phyloP scores from a whole-genome alignment of 495 filamentous ascomycete genomes.

The Penicillium chermesinum region DNA sequence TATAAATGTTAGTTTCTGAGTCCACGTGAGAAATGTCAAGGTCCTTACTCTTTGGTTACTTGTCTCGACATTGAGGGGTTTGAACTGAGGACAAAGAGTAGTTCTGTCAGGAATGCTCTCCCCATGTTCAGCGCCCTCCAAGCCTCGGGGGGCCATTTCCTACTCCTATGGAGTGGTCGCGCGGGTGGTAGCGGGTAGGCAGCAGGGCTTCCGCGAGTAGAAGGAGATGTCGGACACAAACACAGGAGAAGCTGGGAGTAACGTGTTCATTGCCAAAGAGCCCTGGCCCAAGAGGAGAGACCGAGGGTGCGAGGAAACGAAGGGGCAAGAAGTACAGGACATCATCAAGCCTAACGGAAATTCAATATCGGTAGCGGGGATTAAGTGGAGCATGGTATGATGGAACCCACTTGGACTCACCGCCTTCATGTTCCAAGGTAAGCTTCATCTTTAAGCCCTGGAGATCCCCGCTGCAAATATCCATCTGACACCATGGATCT shows the following conservation, averaged over 20 bases:
- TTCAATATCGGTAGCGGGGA: conserved; percentile 14
- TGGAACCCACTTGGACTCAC: conserved; percentile 17
- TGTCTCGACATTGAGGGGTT: conserved; percentile 33
- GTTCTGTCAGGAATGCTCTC: not conserved
- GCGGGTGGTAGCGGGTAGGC: conserved; percentile 1
- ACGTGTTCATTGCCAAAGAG: conserved; percentile 20
- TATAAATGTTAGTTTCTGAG: conserved; percentile 12
- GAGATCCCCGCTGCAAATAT: not conserved
- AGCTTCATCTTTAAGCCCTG: conserved; percentile 1
- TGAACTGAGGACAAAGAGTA: conserved; percentile 11
- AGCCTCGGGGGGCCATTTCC: conserved; percentile 20
- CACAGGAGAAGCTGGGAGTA: not conserved
- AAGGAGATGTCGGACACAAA: conserved; percentile 1
- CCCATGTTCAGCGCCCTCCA: conserved; percentile 3
- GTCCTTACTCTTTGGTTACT: conserved; percentile 29
- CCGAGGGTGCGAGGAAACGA: not conserved
- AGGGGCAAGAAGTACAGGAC: conserved; percentile 2
- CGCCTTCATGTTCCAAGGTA: conserved; percentile 8
- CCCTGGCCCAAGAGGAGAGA: not conserved
- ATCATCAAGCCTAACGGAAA: conserved; percentile 16
- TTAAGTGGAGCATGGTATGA: conserved; percentile 15
- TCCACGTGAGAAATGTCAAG: conserved; percentile 12
- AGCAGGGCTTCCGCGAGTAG: conserved; percentile 3
- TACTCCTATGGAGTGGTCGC: conserved; percentile 6
- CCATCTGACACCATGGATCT: conserved; percentile 71